Evolutionary conservation across 140 eudicot genomes (phyloP), one percentile per base, ranked within the genome.

Genomic region (Oenanthe javanica): DNA sequence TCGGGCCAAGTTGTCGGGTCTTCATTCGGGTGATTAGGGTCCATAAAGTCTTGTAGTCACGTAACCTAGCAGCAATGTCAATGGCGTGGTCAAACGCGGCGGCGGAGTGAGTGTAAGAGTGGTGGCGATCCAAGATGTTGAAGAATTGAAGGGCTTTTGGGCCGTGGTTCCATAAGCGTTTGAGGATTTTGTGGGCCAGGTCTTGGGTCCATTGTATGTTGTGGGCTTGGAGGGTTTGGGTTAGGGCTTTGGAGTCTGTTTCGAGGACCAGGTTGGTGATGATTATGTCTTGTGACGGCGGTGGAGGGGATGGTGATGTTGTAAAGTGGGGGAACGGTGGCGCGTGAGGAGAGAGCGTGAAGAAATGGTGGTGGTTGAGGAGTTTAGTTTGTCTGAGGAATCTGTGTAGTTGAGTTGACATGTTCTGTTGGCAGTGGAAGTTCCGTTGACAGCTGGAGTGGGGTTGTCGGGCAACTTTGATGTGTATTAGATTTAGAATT

Each of bases 111-210:
- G 87, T 69, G 80, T 93, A 88, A 47, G 86, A 76, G 48, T 84
- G 91, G 83, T 91, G 98, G 82, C 55, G 82, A 75, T 90, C 87
- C 15, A 94, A 90, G 83, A 81, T 48, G 77, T 81, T 82, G 89
- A 92, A 92, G 84, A 94, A 90, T 59, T 86, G 87, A 36, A 94
- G 92, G 81, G 97, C 93, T 89, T 89, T 92, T 46, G 97, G 98
- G 80, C 92, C 96, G 79, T 94, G 98, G 85, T 94, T 94, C 98
- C 98, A 94, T 4, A 94, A 87, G 66, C 91, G 93, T 77, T 94
- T 94, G 83, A 94, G 88, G 79, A 86, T 81, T 66, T 82, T 79
- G 88, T 91, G 82, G 79, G 91, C 98, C 0, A 92, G 86, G 54
- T 86, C 85, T 1, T 91, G 88, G 4, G 91, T 84, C 96, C 96